Percentiles rank a stretch among this genome's conserved stretches.
phyloP scores from a whole-genome alignment of 2,329 filamentous ascomycete species.

The Acrocalymma vagum region DNA sequence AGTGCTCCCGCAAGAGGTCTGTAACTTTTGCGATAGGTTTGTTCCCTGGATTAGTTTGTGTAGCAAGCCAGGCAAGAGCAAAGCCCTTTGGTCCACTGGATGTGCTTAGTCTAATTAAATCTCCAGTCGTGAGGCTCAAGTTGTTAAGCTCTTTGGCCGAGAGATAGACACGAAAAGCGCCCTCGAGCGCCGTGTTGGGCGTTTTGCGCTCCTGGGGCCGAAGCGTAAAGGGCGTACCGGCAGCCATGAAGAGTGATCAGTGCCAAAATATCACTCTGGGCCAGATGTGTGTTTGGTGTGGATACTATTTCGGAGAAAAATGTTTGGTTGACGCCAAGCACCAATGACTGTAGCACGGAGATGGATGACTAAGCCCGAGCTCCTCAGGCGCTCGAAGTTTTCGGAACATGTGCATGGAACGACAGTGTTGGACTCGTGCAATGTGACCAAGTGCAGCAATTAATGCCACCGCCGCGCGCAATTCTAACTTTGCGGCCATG shows the following conservation, averaged over 20 bases:
- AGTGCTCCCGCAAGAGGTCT: conserved; percentile 75
- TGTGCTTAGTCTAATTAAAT: conserved; percentile 63
- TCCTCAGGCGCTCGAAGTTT: conserved; percentile 27
- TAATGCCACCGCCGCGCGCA: conserved; percentile 55
- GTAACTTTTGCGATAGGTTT: conserved; percentile 67
- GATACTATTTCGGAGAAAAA: conserved; percentile 16
- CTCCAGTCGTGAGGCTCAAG: conserved; percentile 65
- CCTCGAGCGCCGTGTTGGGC: conserved; percentile 58
- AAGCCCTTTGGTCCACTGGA: conserved; percentile 55
- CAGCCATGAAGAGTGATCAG: conserved; percentile 25
- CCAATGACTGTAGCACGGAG: conserved; percentile 15
- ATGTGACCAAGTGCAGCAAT: conserved; percentile 46
- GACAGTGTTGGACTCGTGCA: conserved; percentile 27
- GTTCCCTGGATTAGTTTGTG: conserved; percentile 51
- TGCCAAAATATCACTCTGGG: neutral
- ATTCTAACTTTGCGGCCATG: conserved; percentile 53
- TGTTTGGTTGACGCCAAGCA: conserved; percentile 29
- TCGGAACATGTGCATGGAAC: conserved; percentile 12
- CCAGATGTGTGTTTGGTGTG: neutral
- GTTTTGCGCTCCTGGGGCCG: conserved; percentile 61
- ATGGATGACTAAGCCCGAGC: conserved; percentile 6
- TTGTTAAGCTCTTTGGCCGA: conserved; percentile 64
- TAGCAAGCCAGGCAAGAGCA: conserved; percentile 70
- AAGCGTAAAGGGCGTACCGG: conserved; percentile 56
- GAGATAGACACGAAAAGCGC: conserved; percentile 67